Evolutionary conservation across 2,329 filamentous ascomycete species (phyloP).

Genomic region (Exophiala aquamarina): DNA sequence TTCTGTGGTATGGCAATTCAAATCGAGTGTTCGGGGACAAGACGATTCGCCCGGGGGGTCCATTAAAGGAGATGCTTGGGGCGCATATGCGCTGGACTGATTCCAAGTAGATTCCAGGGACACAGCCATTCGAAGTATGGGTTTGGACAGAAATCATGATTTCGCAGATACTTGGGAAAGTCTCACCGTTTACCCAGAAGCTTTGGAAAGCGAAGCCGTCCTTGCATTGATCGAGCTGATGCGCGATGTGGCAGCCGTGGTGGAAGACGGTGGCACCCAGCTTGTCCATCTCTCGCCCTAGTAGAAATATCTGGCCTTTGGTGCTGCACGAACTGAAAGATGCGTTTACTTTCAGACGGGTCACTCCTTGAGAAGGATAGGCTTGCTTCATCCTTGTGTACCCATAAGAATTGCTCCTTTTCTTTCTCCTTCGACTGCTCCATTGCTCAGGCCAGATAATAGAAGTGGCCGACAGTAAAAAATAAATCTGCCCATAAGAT

Average conservation of each 20-base stretch:
- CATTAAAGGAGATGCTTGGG: too few species aligned
- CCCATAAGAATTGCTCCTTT: slow-evolving; percentile 10
- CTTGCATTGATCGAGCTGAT: not conserved
- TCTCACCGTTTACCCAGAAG: too few species aligned
- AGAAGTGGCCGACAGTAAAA: not conserved
- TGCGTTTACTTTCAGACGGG: slow-evolving; percentile 7
- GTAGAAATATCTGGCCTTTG: slow-evolving; percentile 1
- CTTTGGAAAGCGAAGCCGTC: not conserved
- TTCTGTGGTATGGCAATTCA: too few species aligned
- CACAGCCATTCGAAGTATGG: too few species aligned
- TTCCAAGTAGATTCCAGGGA: too few species aligned
- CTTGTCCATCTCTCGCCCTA: not conserved
- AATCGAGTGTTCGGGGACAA: too few species aligned
- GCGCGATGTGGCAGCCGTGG: not conserved
- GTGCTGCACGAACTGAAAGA: slow-evolving; percentile 16
- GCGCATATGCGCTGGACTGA: too few species aligned
- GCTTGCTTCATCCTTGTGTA: slow-evolving; percentile 12
- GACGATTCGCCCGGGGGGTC: too few species aligned
- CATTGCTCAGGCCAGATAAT: not conserved
- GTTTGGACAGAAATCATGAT: too few species aligned
- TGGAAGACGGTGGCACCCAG: not conserved
- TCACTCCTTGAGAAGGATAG: slow-evolving; percentile 12
- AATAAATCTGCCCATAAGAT: not conserved
- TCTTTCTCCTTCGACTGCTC: not conserved
- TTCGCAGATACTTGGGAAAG: too few species aligned